Evolutionary conservation across 2,329 filamentous ascomycete genomes (phyloP).

Genomic region (Hypoxylon sp.): DNA sequence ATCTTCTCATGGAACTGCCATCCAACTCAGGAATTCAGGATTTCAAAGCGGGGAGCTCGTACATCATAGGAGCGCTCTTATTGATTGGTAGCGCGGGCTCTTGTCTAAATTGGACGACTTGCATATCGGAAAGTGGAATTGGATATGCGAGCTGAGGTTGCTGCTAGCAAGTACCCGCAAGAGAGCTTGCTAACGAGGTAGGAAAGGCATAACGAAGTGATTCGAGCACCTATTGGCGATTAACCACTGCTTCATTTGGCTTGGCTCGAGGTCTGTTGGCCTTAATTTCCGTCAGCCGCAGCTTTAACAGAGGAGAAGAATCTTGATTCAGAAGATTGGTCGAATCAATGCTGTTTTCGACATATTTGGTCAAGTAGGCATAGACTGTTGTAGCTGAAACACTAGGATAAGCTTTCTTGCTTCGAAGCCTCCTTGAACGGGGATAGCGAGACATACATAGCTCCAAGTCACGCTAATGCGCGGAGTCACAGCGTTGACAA

Average conservation of each 20-base stretch:
- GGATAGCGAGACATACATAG: constrained; percentile 18
- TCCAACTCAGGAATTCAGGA: constrained; percentile 2
- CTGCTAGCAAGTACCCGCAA: constrained; percentile 3
- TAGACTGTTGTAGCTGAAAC: constrained; percentile 33
- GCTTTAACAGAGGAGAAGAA: neutral
- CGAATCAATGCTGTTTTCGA: constrained; percentile 14
- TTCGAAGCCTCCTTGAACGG: constrained; percentile 17
- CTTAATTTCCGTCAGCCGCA: constrained; percentile 7
- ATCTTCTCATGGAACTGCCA: constrained; percentile 11
- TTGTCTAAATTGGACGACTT: constrained; percentile 2
- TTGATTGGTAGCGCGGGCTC: neutral
- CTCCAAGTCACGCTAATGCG: constrained; percentile 29
- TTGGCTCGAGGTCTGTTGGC: constrained; percentile 12
- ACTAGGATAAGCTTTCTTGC: constrained; percentile 11
- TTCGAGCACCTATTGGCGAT: constrained; percentile 17
- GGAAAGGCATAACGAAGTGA: constrained; percentile 6
- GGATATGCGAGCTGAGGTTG: constrained; percentile 10
- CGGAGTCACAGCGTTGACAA: constrained; percentile 21
- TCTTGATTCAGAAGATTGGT: neutral
- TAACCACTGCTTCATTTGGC: constrained; percentile 13
- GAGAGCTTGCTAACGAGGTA: constrained; percentile 3
- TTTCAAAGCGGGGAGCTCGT: constrained; percentile 2
- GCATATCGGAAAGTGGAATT: constrained; percentile 7
- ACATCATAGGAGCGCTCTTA: neutral
- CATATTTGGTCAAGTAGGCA: neutral